Evolutionary conservation across 176 grass and related monocot species (phyloP), one percentile per base, ranked within the genome.

Genomic region (Hyparrhenia diplandra): DNA sequence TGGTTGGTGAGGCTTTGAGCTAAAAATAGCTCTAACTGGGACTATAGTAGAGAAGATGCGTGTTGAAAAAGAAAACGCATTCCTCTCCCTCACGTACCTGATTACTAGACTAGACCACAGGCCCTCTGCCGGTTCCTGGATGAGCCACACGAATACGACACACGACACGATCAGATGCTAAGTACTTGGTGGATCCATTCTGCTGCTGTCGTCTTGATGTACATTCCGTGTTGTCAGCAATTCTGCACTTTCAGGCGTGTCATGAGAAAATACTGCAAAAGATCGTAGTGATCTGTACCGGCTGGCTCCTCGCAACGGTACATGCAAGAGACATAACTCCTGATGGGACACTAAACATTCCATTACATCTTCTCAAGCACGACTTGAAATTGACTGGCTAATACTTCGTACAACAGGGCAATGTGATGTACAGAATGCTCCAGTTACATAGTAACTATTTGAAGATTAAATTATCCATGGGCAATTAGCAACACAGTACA

Each of bases 401-500:
- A 77, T 71, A 60, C 14, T 65, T 78, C 52, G 42, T 58, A 78
- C 20, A 64, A 42, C 10, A 83, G 7, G 28, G 36, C 13, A 88
- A n/a, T 62, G 49, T 60, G 30, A 62, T 31, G 23, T 28, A 58
- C 10, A 58, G 54, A 11, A 76, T 4, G 24, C 70, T 69, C 29
- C 51, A 61, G 62, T 62, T 83, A 77, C 64, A 76, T 16, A 1
- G 2, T 16, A 60, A 36, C 42, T 47, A 29, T 73, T 43, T 35
- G 24, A 55, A 25, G 75, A 45, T 9, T 31, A 76, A 54, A 43
- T 71, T 66, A 20, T 57, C 10, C 39, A 7, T 23, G 20, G 12
- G 55, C 39, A 65, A 70, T 28, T 71, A 85, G 45, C 71, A 76
- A 20, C 28, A 42, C 25, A 71, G 10, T 82, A 78, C 73, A 76